Evolutionary conservation across 129 eudicot genomes (phyloP).

Genomic region (Centella asiatica): DNA sequence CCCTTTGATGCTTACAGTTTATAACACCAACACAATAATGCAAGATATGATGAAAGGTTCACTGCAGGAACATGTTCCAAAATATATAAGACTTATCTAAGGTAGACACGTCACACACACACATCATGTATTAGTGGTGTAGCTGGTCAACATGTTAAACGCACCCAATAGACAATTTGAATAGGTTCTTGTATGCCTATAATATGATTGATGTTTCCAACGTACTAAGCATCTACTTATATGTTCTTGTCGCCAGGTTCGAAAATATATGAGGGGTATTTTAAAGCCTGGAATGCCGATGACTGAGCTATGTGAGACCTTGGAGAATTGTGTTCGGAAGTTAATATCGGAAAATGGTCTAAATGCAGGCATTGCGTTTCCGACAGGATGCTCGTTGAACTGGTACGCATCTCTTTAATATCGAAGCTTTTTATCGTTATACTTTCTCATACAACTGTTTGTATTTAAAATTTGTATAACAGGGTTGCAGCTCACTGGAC

Average conservation of each 20-base stretch:
- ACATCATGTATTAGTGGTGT: too few relatives aligned
- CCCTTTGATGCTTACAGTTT: background rate
- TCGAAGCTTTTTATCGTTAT: background rate
- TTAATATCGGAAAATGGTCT: conserved; percentile 93
- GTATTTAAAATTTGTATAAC: conserved; percentile 9
- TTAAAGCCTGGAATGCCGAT: conserved; percentile 94
- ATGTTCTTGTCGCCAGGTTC: conserved; percentile 46
- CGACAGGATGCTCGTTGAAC: conserved; percentile 98
- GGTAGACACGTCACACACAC: too few relatives aligned
- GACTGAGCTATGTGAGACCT: conserved; percentile 97
- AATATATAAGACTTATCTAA: background rate
- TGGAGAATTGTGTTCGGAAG: conserved; percentile 94
- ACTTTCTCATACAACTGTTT: conserved; percentile 10
- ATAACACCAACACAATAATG: background rate
- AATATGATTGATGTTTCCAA: too few relatives aligned
- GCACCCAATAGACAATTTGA: background rate
- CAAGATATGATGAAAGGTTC: background rate
- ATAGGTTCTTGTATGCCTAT: too few relatives aligned
- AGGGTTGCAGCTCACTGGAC: conserved; percentile 99
- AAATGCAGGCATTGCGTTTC: conserved; percentile 98
- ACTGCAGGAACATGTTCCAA: background rate
- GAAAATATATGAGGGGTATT: conserved; percentile 74
- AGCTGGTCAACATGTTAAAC: background rate
- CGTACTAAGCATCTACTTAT: background rate
- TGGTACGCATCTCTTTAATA: conserved; percentile 35